phyloP scores from a whole-genome alignment of 208 protist genomes.

The Trypanosoma melophagium region DNA sequence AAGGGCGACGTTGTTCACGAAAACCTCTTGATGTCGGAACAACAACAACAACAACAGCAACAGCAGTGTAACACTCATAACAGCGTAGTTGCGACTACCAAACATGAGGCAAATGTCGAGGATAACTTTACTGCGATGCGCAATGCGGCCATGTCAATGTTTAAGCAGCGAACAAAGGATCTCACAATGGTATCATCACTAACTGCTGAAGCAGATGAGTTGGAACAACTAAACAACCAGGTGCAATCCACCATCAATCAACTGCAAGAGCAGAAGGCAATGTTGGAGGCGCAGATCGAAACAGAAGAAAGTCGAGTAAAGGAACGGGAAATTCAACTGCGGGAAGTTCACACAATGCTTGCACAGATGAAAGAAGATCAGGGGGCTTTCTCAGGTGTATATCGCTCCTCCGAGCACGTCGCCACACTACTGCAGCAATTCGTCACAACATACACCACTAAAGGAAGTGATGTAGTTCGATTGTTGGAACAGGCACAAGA shows the following conservation, averaged over 20 bases:
- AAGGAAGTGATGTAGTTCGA: slow-evolving; percentile 34
- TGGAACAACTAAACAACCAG: slow-evolving; percentile 27
- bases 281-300: slow-evolving; percentile 55
- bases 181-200: slow-evolving; percentile 63
- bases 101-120: slow-evolving; percentile 15
- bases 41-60: slow-evolving; percentile 24
- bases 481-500: slow-evolving; percentile 44
- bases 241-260: slow-evolving; percentile 35
- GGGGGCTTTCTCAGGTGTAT: slow-evolving; percentile 32
- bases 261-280: slow-evolving; percentile 43
- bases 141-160: slow-evolving; percentile 65
- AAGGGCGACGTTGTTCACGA: background rate
- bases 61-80: slow-evolving; percentile 4
- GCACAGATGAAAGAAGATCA: slow-evolving; percentile 56
- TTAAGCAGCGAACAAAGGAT: slow-evolving; percentile 83
- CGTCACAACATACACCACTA: slow-evolving; percentile 31
- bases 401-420: slow-evolving; percentile 38
- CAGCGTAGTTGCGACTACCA: background rate
- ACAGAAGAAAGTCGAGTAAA: slow-evolving; percentile 50
- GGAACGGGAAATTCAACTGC: slow-evolving; percentile 47
- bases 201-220: slow-evolving; percentile 21
- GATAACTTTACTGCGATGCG: slow-evolving; percentile 72
- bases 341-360: slow-evolving; percentile 48
- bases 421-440: slow-evolving; percentile 34
- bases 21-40: background rate